Evolutionary conservation across 1,284 basidiomycete species (phyloP).

Genomic region (Schizophyllum commune): DNA sequence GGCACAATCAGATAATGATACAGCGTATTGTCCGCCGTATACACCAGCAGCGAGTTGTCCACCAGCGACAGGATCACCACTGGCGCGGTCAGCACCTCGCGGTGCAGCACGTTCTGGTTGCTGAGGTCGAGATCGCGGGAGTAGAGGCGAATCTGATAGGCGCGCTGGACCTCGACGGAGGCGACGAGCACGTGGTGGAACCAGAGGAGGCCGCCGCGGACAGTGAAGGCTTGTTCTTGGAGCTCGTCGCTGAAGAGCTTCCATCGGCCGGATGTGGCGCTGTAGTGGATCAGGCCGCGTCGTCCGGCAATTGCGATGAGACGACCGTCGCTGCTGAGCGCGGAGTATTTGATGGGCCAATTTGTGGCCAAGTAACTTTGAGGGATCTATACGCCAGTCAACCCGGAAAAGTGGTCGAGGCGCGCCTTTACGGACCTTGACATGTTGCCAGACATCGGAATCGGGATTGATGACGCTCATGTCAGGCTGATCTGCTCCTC

Average conservation of each 20-base stretch:
- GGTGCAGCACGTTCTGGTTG: conserved; percentile 78
- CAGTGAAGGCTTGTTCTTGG: conserved; percentile 87
- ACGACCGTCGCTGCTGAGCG: conserved; percentile 85
- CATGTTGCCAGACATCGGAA: conserved; percentile 95
- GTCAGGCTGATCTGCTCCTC: conserved; percentile 95
- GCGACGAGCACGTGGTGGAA: conserved; percentile 95
- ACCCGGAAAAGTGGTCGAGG: conserved; percentile 3
- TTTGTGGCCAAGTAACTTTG: conserved; percentile 83
- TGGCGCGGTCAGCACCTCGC: conserved; percentile 71
- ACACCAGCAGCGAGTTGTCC: conserved; percentile 95
- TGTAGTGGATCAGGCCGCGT: conserved; percentile 90
- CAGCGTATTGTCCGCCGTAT: conserved; percentile 94
- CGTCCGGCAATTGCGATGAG: conserved; percentile 92
- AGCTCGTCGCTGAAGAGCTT: conserved; percentile 79
- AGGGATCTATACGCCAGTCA: conserved; percentile 55
- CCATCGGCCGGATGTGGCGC: conserved; percentile 91
- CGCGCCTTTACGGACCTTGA: conserved; percentile 52
- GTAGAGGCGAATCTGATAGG: conserved; percentile 88
- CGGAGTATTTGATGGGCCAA: conserved; percentile 94
- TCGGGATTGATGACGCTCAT: conserved; percentile 99
- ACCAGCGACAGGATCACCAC: conserved; percentile 86
- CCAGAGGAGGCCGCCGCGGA: conserved; percentile 93
- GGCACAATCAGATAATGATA: conserved; percentile 91
- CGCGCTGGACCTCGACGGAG: conserved; percentile 77
- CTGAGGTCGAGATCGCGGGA: conserved; percentile 92